These are phyloP conservation scores for Carpinus viminea DNA, from an alignment of 306 rosid species.

Conservation along the genomic window DNA sequence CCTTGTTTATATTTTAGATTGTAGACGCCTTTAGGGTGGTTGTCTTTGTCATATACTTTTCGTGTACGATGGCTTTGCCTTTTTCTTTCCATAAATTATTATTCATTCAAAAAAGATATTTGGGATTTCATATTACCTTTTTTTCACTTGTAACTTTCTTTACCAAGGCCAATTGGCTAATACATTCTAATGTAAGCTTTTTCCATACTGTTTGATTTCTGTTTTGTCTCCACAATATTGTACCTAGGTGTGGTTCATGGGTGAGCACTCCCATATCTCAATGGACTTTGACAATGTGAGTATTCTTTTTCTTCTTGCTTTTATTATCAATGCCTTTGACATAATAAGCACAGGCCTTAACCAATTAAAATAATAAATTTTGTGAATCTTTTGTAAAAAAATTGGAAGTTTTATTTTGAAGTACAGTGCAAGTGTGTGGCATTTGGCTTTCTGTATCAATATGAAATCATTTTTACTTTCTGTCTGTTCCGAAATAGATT, in stretches of 20 bases:
- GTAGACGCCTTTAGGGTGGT: too few relatives aligned
- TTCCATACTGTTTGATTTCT: conserved; percentile 20
- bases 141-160: not conserved
- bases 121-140: not conserved
- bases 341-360: conserved; percentile 22
- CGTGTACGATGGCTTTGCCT: too few relatives aligned
- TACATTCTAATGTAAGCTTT: not conserved
- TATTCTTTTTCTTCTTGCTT: conserved; percentile 23
- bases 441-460: conserved; percentile 12
- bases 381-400: conserved; percentile 21
- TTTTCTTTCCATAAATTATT: not conserved
- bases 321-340: conserved; percentile 23
- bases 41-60: too few relatives aligned
- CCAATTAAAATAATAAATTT: conserved; percentile 10
- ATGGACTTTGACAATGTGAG: conserved; percentile 88
- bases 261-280: conserved; percentile 87
- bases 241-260: conserved; percentile 85
- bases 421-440: conserved; percentile 14
- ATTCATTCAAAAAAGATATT: not conserved
- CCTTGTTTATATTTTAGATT: too few relatives aligned
- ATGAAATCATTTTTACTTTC: conserved; percentile 29
- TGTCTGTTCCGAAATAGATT: conserved; percentile 55
- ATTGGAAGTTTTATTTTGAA: conserved; percentile 12
- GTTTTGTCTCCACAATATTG: conserved; percentile 17
- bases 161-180: conserved; percentile 17